Evolutionary conservation across 441 rosid species (phyloP), one percentile per base, ranked within the genome.

Genomic region (Biscutella laevigata): DNA sequence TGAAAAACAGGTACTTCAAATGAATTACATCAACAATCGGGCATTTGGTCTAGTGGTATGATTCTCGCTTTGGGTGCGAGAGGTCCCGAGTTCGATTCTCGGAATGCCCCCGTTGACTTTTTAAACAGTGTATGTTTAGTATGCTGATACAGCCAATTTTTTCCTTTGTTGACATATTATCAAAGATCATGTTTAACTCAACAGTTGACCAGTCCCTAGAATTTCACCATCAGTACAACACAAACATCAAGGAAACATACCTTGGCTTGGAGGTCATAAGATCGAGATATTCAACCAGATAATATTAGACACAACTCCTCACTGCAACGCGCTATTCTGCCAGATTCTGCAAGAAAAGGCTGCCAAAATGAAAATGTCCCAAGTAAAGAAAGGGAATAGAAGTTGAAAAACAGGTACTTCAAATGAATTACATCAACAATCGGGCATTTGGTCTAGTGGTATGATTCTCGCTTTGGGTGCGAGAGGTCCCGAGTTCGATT

Each of bases 401-500:
- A n/a, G n/a, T n/a, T n/a, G n/a, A n/a, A n/a, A n/a, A n/a, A n/a
- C n/a, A n/a, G n/a, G n/a, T n/a, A n/a, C n/a, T n/a, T n/a, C n/a
- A n/a, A n/a, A n/a, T n/a, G n/a, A n/a, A n/a, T n/a, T n/a, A n/a
- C 16, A 12, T 11, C 53, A 47, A 22, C 5, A 46, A 33, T 9
- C 0, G 64, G 57, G 57, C 64, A 39, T 42, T 62, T 58, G 69
- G 85, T 81, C 95, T 83, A 77, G 84, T 81, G 82, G 83, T 81
- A 83, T 82, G 86, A 84, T 82, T 84, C 86, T 80, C 77, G 88
- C 86, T 80, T 78, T 64, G 86, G 81, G 85, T 85, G 88, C 80
- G 81, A 81, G 88, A 83, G 83, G 79, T 80, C 80, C 82, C 83
- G 78, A 82, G 87, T 57, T 64, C 64, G n/a, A 57, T 64, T 64